Base-by-base conservation (phyloP, 2,329 filamentous ascomycete species). In the Pyrenochaeta sp. region DNA sequence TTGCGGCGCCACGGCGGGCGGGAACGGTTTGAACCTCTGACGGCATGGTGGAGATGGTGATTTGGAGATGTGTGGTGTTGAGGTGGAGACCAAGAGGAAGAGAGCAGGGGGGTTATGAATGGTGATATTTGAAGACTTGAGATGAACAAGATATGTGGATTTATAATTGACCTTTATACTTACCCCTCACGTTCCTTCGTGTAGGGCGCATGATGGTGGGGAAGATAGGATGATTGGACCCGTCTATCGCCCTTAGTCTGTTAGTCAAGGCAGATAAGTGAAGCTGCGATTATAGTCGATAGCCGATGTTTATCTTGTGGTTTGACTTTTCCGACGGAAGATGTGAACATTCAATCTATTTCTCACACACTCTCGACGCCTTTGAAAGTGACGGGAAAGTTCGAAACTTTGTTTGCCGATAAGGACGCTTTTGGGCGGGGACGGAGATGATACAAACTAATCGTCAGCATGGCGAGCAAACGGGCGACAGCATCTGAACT, bases 1-100 rank as follows among this genome's bases (percentile, higher is more conserved):
- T 67, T 41, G 74, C 74, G 17, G 72, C 71, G 62, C 73, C 72
- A 44, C 70, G 72, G 34, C 76, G 73, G 18, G 77, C 75, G 24
- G 73, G 74, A 22, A 78, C 65, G 42, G 58, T 67, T 31, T 68
- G 59, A 13, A 47, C 35, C 3, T 38, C n/a, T n/a, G 44, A 13
- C 18, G 51, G 13, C 58, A 62, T 59, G 24, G 17, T 50, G 22
- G 13, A 15, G 13, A 6, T 28, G 19, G 15, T 11, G 9, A 19
- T n/a, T n/a, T n/a, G 11, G 18, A 28, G 8, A 30, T 27, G 24
- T 13, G 10, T 4, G 4, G 24, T 27, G 14, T 10, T 27, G 14
- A 27, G 11, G 4, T 5, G 11, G 24, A 27, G 11, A 5, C 9
- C 24, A n/a, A 23, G 15, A 34, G 5, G 4, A 24, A 32, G n/a